phyloP scores from a whole-genome alignment of 495 filamentous ascomycete genomes.

The Podospora comata region DNA sequence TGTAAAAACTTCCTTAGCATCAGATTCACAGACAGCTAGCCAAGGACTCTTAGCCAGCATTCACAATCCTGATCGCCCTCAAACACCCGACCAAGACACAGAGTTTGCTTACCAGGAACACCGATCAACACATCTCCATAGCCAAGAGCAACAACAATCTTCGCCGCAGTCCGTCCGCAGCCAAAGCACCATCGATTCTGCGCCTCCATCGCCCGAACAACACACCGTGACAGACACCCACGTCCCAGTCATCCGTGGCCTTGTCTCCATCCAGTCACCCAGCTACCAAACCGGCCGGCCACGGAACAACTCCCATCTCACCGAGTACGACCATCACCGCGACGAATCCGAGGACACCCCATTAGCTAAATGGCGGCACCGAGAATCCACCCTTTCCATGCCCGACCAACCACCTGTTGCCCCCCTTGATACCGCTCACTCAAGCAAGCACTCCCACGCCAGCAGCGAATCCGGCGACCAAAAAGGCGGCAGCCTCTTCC shows the following conservation, averaged over 20 bases:
- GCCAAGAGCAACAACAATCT: conserved; percentile 8
- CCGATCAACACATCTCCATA: neutral
- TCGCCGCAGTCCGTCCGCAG: conserved; percentile 27
- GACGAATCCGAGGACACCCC: neutral
- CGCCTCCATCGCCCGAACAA: conserved; percentile 20
- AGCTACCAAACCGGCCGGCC: conserved; percentile 15
- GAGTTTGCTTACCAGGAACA: conserved; percentile 3
- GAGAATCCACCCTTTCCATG: neutral
- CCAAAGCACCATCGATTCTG: conserved; percentile 22
- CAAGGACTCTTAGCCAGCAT: conserved; percentile 7
- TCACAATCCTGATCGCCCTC: conserved; percentile 13
- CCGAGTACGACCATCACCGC: conserved; percentile 13
- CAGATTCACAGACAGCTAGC: neutral
- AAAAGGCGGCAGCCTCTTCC: conserved; percentile 27
- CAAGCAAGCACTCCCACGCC: neutral
- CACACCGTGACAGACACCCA: conserved; percentile 9
- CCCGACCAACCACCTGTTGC: neutral
- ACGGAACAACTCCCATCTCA: conserved; percentile 10
- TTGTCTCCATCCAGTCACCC: conserved; percentile 5
- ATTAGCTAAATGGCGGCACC: neutral
- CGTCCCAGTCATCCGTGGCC: conserved; percentile 18
- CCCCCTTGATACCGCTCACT: neutral
- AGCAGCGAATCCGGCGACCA: neutral
- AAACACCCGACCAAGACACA: conserved; percentile 18
- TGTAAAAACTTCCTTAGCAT: neutral